Evolutionary conservation across 2,329 filamentous ascomycete genomes (phyloP).

Genomic region (Tothia fuscella): DNA sequence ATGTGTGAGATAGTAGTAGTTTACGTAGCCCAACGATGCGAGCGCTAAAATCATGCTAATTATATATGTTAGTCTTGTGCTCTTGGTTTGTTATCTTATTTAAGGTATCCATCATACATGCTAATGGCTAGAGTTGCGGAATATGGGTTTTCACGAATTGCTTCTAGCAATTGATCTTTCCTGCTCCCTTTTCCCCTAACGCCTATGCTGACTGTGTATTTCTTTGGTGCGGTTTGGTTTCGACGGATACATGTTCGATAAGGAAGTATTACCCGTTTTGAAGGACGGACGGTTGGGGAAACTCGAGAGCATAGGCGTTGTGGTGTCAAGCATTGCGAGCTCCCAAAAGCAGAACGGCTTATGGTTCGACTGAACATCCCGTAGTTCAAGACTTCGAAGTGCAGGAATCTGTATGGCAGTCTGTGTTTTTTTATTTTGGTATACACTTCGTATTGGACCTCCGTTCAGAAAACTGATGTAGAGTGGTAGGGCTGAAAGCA

Average conservation of each 20-base stretch:
- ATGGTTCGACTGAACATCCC: slow-evolving; percentile 15
- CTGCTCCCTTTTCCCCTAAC: background rate
- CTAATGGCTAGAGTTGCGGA: slow-evolving; percentile 1
- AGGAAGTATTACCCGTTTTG: slow-evolving; percentile 15
- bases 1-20: slow-evolving; percentile 34
- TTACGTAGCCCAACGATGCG: slow-evolving; percentile 31
- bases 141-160: slow-evolving; percentile 2
- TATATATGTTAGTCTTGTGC: background rate
- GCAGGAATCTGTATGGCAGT: too few species aligned
- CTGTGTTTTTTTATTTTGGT: too few species aligned
- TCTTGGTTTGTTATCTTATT: background rate
- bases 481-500: too few species aligned
- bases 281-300: slow-evolving; percentile 14
- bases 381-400: too few species aligned
- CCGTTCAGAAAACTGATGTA: too few species aligned
- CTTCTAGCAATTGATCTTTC: background rate
- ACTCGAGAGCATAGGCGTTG: slow-evolving; percentile 12
- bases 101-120: background rate
- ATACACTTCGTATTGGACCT: too few species aligned
- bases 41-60: slow-evolving; percentile 27
- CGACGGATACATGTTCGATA: background rate
- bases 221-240: background rate
- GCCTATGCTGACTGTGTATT: background rate
- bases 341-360: slow-evolving; percentile 14
- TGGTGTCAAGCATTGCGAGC: slow-evolving; percentile 17